Evolutionary conservation across 208 protist species (phyloP), one percentile per base, ranked within the genome.

Genomic region (Acanthamoeba triangularis): DNA sequence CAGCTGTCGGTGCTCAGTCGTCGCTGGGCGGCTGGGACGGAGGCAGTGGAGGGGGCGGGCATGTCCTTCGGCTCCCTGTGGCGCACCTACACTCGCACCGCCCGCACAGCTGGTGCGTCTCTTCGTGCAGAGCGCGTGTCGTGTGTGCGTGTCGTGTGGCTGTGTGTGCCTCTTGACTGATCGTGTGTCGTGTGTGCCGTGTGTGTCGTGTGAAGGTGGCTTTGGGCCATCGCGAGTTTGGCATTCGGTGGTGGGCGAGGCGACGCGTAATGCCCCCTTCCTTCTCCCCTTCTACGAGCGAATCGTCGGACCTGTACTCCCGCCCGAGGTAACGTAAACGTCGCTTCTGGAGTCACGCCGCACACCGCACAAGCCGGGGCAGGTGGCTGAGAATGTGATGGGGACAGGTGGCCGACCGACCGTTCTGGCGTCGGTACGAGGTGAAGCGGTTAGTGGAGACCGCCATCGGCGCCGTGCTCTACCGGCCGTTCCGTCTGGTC

Each of bases 1-100:
- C 69, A 78, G 69, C 30, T 78, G 30, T 78, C 69, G 13, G 69
- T 78, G 69, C 30, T 78, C 28, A 78, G 69, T 41, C 69, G 69
- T 23, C 69, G 69, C 30, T 78, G 69, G 69, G 23, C 69, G 8
- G 69, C 69, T 16, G 69, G 69, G 1, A 78, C 69, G 25, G 30
- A 20, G 30, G 6, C 69, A 8, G 69, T 78, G 69, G 69, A 78
- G 69, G 69, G 69, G 8, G 20, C 28, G 11, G 69, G 69, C n/a
- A 54, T 54, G 13, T 35, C 33, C 8, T 25, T 44, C 30, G 23
- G 69, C n/a, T 35, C 69, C 69, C 20, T 78, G 69, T 78, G 69
- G 69, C 69, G 69, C 7, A 2, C 69, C 69, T 78, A 78, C 69
- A 44, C 37, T 14, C 30, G n/a, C n/a, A 44, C 10, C 69, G n/a